Evolutionary conservation across 768 basidiomycete species (phyloP).

Genomic region (Sporobolomyces phaffii): DNA sequence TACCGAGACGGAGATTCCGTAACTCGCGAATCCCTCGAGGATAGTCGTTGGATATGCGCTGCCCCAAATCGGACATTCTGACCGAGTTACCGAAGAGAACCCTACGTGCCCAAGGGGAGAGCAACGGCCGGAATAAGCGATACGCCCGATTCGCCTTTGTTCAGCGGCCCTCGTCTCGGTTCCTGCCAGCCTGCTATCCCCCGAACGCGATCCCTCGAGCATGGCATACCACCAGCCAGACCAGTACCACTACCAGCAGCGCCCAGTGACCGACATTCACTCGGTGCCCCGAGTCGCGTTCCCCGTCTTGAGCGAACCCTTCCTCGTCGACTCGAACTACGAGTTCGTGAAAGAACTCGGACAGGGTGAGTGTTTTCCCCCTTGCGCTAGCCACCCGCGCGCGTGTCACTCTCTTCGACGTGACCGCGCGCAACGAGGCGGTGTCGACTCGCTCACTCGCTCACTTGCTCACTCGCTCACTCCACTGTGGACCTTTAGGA

Average conservation of each 20-base stretch:
- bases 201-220: too few relatives aligned
- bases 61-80: too few relatives aligned
- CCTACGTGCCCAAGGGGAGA: too few relatives aligned
- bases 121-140: too few relatives aligned
- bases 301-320: conserved; percentile 75
- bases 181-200: too few relatives aligned
- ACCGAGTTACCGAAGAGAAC: too few relatives aligned
- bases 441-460: neutral
- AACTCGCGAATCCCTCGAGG: too few relatives aligned
- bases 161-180: neutral
- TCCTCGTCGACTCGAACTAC: conserved; percentile 81
- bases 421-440: neutral
- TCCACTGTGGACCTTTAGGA: neutral
- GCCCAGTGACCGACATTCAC: conserved; percentile 14
- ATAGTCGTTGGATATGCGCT: too few relatives aligned
- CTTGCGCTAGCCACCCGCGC: too few relatives aligned
- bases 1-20: too few relatives aligned
- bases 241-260: neutral
- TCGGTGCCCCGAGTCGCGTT: conserved; percentile 49
- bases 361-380: conserved; percentile 43
- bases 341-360: conserved; percentile 88
- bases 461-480: neutral
- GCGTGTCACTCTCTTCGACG: too few relatives aligned
- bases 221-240: neutral
- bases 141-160: too few relatives aligned